These are phyloP conservation scores for Acorus calamus DNA, from an alignment of 106 monocot genomes.

Conservation along the genomic window DNA sequence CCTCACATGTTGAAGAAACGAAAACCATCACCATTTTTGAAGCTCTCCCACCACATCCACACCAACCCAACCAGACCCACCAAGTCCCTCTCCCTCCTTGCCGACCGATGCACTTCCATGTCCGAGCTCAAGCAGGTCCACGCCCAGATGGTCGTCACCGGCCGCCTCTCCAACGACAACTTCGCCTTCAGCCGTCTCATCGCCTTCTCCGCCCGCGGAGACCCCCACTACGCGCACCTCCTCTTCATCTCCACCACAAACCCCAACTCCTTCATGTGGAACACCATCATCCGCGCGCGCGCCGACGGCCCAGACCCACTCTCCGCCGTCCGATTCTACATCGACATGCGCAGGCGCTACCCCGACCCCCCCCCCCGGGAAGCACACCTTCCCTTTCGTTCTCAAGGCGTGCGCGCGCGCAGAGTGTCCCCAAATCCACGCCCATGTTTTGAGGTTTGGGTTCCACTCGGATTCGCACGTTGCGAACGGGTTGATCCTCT, in stretches of 20 bases:
- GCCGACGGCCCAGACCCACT: constrained; percentile 29
- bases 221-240: constrained; percentile 29
- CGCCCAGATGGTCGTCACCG: constrained; percentile 69
- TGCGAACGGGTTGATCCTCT: constrained; percentile 34
- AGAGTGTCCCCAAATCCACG: constrained; percentile 33
- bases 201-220: constrained; percentile 24
- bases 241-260: constrained; percentile 35
- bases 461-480: constrained; percentile 44
- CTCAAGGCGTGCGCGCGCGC: constrained; percentile 39
- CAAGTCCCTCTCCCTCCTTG: constrained; percentile 47
- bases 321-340: constrained; percentile 31
- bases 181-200: constrained; percentile 60
- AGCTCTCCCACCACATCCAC: too few species aligned
- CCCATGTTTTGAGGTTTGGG: constrained; percentile 35
- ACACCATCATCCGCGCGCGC: constrained; percentile 64
- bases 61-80: too few species aligned
- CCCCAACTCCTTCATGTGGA: constrained; percentile 85
- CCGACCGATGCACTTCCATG: constrained; percentile 53
- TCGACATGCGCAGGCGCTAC: constrained; percentile 21
- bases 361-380: constrained; percentile 33
- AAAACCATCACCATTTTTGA: too few species aligned
- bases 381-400: constrained; percentile 77
- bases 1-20: too few species aligned
- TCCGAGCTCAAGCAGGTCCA: constrained; percentile 49
- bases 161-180: constrained; percentile 50